A percentile compares a stretch with the other conserved stretches of the same genome.
Conservation (phyloP, 208 protist genomes). For the Leishmania gerbilli region DNA sequence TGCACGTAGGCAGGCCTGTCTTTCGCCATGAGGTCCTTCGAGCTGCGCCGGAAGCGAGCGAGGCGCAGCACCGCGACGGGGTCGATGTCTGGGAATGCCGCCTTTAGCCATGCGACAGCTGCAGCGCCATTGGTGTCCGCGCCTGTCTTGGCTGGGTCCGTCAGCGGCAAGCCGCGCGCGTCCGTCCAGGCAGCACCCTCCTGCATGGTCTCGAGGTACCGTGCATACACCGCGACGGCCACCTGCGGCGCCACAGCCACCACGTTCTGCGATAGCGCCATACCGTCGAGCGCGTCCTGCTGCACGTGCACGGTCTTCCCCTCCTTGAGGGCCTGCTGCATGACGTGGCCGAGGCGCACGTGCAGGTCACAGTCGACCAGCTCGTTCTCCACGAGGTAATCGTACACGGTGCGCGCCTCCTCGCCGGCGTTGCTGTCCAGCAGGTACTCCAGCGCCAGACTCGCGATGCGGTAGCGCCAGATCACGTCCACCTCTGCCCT, state of each 20-base stretch:
- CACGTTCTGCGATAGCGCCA: slow-evolving; percentile 62
- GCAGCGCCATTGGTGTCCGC: slow-evolving; percentile 8
- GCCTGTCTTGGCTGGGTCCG: slow-evolving; percentile 17
- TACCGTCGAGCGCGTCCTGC: slow-evolving; percentile 32
- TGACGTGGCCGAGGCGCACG: slow-evolving; percentile 71
- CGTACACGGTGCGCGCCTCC: slow-evolving; percentile 76
- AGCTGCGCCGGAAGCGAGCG: slow-evolving; percentile 61
- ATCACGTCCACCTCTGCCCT: slow-evolving; percentile 79
- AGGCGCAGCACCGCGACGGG: slow-evolving; percentile 65
- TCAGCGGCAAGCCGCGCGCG: slow-evolving; percentile 19
- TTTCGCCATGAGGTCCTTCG: slow-evolving; percentile 75
- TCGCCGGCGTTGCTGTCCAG: slow-evolving; percentile 69
- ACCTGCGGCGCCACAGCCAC: slow-evolving; percentile 71
- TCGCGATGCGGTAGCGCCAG: slow-evolving; percentile 83
- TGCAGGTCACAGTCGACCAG: slow-evolving; percentile 79
- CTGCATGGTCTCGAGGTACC: slow-evolving; percentile 38
- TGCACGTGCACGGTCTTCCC: slow-evolving; percentile 60
- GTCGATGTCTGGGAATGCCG: slow-evolving; percentile 74
- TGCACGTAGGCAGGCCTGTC: slow-evolving; percentile 64
- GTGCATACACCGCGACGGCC: slow-evolving; percentile 59
- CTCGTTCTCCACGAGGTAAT: slow-evolving; percentile 64
- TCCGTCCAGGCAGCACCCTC: slow-evolving; percentile 20
- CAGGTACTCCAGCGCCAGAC: slow-evolving; percentile 69
- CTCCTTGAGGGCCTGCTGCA: slow-evolving; percentile 73
- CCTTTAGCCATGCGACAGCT: slow-evolving; percentile 61